Evolutionary conservation across 495 filamentous ascomycete species (phyloP), one percentile per base, ranked within the genome.

Genomic region (Paragyromitra xinjiangensis): DNA sequence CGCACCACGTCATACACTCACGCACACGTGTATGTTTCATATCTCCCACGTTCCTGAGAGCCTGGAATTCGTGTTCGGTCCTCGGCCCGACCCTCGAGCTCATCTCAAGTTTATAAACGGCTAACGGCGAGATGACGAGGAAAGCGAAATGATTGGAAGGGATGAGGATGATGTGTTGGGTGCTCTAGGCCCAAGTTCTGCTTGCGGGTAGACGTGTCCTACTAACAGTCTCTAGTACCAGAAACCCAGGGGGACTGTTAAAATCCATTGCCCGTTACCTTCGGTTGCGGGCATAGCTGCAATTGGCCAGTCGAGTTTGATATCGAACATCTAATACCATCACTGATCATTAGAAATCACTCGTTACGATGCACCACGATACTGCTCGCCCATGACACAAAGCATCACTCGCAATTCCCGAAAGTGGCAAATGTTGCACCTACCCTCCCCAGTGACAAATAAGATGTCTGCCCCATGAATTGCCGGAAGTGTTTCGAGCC

Each of bases 321-420:
- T 48, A 48, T 3, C 11, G 44, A 16, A 11, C 7, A 16, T 16
- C 19, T 53, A 0, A 0, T 53, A 19, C 16, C 22, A 34, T 53
- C 19, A 5, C 3, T 65, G 42, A 48, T 65, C 63, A 65, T 48
- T 16, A 50, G n/a, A 48, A 48, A 65, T 65, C 63, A 65, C 63
- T 65, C 63, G 63, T 14, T 3, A n/a, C 6, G 24, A 11, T 64
- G 11, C 5, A 64, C 50, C 8, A 19, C 3, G n/a, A 19, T 8
- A 22, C 50, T 14, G 2, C 19, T 53, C 3, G 7, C 8, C 50
- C 50, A 22, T 2, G 2, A 53, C 50, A 53, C n/a, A 24, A 53
- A n/a, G 24, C 19, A 53, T 53, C 50, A 53, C 50, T 53, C 50
- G 50, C 44, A 48, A 16, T 16, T 34, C 44, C 8, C 8, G 5